These are phyloP conservation scores for Phialemonium atrogriseum DNA, from an alignment of 2,329 filamentous ascomycete species.

Conservation along the genomic window DNA sequence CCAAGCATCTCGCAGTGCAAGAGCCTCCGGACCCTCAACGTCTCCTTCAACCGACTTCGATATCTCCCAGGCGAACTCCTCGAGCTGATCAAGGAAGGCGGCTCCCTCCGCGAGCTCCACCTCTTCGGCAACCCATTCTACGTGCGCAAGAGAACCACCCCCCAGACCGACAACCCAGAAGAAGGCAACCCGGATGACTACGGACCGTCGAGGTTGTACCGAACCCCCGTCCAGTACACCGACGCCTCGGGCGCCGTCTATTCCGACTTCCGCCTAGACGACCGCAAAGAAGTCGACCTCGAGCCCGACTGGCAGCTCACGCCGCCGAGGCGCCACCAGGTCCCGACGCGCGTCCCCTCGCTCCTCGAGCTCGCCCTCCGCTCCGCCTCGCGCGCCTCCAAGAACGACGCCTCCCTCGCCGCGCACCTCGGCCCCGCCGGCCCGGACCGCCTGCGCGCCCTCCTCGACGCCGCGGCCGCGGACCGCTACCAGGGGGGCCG, in stretches of 20 bases:
- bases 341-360: slow-evolving; percentile 30
- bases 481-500: background rate
- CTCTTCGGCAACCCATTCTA: slow-evolving; percentile 57
- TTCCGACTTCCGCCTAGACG: slow-evolving; percentile 14
- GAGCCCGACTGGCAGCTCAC: slow-evolving; percentile 1
- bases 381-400: slow-evolving; percentile 33
- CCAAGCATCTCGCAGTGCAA: slow-evolving; percentile 47
- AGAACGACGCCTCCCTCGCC: slow-evolving; percentile 21
- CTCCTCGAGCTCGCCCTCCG: slow-evolving; percentile 42
- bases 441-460: background rate
- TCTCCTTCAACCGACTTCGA: slow-evolving; percentile 55
- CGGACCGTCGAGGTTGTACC: slow-evolving; percentile 11
- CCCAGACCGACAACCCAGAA: slow-evolving; percentile 2
- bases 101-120: slow-evolving; percentile 42
- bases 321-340: background rate
- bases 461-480: background rate
- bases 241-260: slow-evolving; percentile 12
- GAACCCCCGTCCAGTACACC: slow-evolving; percentile 21
- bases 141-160: slow-evolving; percentile 15
- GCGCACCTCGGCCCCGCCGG: background rate
- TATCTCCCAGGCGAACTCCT: slow-evolving; percentile 57
- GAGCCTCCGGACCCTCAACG: slow-evolving; percentile 54
- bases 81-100: slow-evolving; percentile 36
- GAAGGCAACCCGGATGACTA: slow-evolving; percentile 8
- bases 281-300: slow-evolving; percentile 1